Conservation (phyloP, 805 yeast species). For the Sungouiozyma intestinalis region DNA sequence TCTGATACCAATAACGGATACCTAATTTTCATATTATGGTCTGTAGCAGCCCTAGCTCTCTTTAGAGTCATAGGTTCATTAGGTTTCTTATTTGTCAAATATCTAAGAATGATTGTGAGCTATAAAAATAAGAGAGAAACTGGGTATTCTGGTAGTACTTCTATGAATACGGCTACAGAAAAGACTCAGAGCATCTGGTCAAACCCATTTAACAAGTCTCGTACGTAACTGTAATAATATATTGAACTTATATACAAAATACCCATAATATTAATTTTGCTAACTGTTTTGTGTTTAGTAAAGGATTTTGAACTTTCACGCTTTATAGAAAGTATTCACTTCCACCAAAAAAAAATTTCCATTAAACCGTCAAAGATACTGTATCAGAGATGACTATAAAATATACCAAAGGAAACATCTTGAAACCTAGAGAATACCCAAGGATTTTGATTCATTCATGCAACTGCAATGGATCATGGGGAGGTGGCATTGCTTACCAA, state of each 20-base stretch:
- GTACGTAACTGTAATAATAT: background rate
- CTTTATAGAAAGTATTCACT: too few species aligned
- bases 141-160: conserved; percentile 17
- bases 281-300: too few species aligned
- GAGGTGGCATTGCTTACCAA: conserved; percentile 67
- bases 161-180: background rate
- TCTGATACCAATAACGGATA: conserved; percentile 63
- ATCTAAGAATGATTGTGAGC: conserved; percentile 32
- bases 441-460: conserved; percentile 67
- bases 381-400: too few species aligned
- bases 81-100: conserved; percentile 44
- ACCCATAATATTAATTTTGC: too few species aligned
- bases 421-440: conserved; percentile 14
- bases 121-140: conserved; percentile 30
- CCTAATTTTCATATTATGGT: conserved; percentile 78
- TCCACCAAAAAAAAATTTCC: too few species aligned
- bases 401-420: conserved; percentile 15
- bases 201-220: background rate
- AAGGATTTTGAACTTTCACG: too few species aligned
- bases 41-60: conserved; percentile 75
- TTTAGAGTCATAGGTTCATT: conserved; percentile 78
- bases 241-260: too few species aligned
- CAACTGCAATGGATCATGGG: conserved; percentile 73
- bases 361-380: too few species aligned
- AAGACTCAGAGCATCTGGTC: background rate